Evolutionary conservation across 495 filamentous ascomycete species (phyloP).

Genomic region (Cladorrhinum samala): DNA sequence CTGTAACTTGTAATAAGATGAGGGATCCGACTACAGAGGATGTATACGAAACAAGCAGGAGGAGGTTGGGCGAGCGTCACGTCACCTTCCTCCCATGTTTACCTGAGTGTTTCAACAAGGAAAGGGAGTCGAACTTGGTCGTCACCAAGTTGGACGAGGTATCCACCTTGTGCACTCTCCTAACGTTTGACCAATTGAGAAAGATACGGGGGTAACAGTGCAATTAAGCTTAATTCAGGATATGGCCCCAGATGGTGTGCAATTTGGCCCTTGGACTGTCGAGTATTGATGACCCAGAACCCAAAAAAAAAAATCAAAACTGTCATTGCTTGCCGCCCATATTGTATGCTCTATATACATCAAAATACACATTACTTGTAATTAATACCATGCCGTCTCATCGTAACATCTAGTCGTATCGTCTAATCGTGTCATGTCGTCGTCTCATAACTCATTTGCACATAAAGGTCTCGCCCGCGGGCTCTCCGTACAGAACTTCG

Average conservation of each 20-base stretch:
- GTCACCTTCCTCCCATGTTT: background rate
- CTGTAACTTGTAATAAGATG: background rate
- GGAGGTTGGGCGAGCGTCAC: background rate
- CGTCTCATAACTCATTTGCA: conserved; percentile 10
- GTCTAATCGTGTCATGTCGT: background rate
- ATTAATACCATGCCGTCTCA: background rate
- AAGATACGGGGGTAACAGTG: too few species aligned
- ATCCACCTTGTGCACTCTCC: too few species aligned
- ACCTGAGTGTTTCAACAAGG: background rate
- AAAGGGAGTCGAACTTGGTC: too few species aligned
- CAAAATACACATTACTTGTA: background rate
- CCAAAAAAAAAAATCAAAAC: background rate
- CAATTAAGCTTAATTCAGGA: background rate
- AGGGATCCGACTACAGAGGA: background rate
- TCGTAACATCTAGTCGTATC: background rate
- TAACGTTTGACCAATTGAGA: too few species aligned
- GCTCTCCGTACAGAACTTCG: conserved; percentile 26
- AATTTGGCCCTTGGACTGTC: too few species aligned
- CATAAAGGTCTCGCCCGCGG: conserved; percentile 30
- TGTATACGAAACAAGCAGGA: background rate
- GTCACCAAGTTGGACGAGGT: background rate
- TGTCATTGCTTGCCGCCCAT: background rate
- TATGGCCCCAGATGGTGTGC: too few species aligned
- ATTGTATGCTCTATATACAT: background rate
- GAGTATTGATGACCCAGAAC: too few species aligned